A percentile compares a stretch with the other conserved stretches of the same genome.
phyloP scores from a whole-genome alignment of 2,329 filamentous ascomycete species.

The Colletotrichum kahawae region DNA sequence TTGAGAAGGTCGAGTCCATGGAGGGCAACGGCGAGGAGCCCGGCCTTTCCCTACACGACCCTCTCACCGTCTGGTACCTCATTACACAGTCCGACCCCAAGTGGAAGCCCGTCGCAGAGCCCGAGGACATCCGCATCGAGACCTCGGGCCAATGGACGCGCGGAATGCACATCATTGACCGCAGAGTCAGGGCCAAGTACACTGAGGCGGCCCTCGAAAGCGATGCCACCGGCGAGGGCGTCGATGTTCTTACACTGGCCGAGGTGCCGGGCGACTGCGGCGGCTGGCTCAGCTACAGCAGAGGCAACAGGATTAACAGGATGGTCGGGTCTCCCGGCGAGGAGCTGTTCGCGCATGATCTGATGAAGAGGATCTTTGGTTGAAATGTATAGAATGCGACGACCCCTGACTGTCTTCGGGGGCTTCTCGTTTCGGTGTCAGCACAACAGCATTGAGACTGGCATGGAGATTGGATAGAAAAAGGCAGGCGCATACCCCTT shows the following conservation, averaged over 20 bases:
- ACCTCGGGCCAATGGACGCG: constrained; percentile 93
- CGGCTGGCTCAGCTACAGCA: constrained; percentile 75
- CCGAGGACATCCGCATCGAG: constrained; percentile 88
- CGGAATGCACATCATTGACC: constrained; percentile 88
- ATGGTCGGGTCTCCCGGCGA: constrained; percentile 74
- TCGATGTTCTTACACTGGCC: constrained; percentile 43
- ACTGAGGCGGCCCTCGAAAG: constrained; percentile 41
- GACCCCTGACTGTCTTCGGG: constrained; percentile 22
- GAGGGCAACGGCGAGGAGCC: constrained; percentile 62
- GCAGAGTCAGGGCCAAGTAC: constrained; percentile 63
- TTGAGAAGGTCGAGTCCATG: constrained; percentile 70
- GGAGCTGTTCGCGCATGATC: constrained; percentile 66
- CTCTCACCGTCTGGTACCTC: constrained; percentile 80
- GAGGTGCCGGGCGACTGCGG: constrained; percentile 72
- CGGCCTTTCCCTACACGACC: constrained; percentile 76
- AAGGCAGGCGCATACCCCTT: constrained; percentile 22
- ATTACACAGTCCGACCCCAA: constrained; percentile 62
- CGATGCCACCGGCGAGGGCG: constrained; percentile 32
- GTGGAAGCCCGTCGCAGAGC: constrained; percentile 62
- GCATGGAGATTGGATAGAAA: neutral
- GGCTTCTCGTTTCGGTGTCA: constrained; percentile 34
- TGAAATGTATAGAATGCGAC: constrained; percentile 26
- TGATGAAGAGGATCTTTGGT: constrained; percentile 71
- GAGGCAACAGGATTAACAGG: constrained; percentile 81
- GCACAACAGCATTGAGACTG: neutral